Conservation (phyloP, 208 protist genomes). For the Trypanosomatidae sp. region DNA sequence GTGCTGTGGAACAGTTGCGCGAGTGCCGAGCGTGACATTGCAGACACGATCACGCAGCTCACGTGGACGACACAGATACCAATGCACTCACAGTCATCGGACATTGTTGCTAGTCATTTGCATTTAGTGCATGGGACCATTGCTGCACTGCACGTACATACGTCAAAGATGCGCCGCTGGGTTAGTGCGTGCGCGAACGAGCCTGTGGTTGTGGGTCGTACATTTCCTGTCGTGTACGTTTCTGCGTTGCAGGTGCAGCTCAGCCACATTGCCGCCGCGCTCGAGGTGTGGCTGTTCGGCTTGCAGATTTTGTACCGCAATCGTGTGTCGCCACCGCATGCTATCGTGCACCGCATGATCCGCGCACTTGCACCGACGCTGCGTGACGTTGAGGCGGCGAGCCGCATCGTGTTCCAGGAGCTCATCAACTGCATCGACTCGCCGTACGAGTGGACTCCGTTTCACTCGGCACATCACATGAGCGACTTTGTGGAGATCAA, state of each 20-base stretch:
- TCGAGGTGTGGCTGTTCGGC: constrained; percentile 34
- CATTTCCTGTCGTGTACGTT: constrained; percentile 21
- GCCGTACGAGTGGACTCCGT: constrained; percentile 13
- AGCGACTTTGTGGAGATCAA: constrained; percentile 29
- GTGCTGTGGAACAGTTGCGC: constrained; percentile 35
- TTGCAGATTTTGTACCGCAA: constrained; percentile 24
- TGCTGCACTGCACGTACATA: too few species aligned
- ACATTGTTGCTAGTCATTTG: too few species aligned
- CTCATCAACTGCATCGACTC: constrained; percentile 30
- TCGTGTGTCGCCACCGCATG: constrained; percentile 8
- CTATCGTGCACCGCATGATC: constrained; percentile 16
- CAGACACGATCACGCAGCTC: constrained; percentile 25
- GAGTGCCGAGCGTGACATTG: constrained; percentile 12
- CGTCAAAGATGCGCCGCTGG: constrained; percentile 7
- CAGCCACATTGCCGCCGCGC: constrained; percentile 14
- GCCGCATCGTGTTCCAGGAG: constrained; percentile 33
- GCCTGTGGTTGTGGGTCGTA: constrained; percentile 19
- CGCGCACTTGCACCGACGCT: constrained; percentile 10
- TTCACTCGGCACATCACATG: constrained; percentile 14
- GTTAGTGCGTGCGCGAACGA: constrained; percentile 16
- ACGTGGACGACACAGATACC: constrained; percentile 7
- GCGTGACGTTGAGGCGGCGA: constrained; percentile 12
- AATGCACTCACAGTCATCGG: too few species aligned
- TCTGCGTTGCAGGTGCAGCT: constrained; percentile 15
- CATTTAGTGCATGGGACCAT: too few species aligned